phyloP scores from a whole-genome alignment of 805 yeast genomes.

The Hanseniaspora thailandica region DNA sequence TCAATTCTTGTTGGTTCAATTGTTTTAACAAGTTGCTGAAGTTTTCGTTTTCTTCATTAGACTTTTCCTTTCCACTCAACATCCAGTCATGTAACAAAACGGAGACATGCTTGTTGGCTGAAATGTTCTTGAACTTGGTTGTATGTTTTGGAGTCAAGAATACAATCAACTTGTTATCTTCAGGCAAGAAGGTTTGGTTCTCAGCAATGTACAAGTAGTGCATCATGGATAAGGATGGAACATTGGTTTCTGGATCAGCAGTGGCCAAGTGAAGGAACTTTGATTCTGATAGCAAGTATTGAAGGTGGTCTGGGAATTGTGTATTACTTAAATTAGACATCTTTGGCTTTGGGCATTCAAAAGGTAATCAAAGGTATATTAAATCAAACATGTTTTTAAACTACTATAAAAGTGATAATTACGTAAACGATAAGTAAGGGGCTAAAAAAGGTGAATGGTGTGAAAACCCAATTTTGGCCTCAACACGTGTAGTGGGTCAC shows the following conservation, averaged over 20 bases:
- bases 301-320: slow-evolving; percentile 31
- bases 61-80: slow-evolving; percentile 31
- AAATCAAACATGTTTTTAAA: too few relatives aligned
- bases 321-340: background rate
- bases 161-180: slow-evolving; percentile 40
- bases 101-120: slow-evolving; percentile 64
- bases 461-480: too few relatives aligned
- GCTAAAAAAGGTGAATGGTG: too few relatives aligned
- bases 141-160: slow-evolving; percentile 64
- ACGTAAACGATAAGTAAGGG: too few relatives aligned
- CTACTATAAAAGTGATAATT: too few relatives aligned
- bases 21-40: slow-evolving; percentile 54
- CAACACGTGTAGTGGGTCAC: too few relatives aligned
- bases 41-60: slow-evolving; percentile 24
- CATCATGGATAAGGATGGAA: slow-evolving; percentile 87
- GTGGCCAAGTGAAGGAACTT: slow-evolving; percentile 80
- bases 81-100: slow-evolving; percentile 86
- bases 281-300: slow-evolving; percentile 43
- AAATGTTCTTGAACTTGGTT: slow-evolving; percentile 60
- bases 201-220: slow-evolving; percentile 61
- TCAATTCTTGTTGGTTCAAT: slow-evolving; percentile 66
- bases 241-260: slow-evolving; percentile 40
- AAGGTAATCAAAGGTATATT: background rate
- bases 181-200: slow-evolving; percentile 30
- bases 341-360: background rate